Base-by-base conservation (phyloP, 176 grass and related monocot genomes). In the Themeda triandra region DNA sequence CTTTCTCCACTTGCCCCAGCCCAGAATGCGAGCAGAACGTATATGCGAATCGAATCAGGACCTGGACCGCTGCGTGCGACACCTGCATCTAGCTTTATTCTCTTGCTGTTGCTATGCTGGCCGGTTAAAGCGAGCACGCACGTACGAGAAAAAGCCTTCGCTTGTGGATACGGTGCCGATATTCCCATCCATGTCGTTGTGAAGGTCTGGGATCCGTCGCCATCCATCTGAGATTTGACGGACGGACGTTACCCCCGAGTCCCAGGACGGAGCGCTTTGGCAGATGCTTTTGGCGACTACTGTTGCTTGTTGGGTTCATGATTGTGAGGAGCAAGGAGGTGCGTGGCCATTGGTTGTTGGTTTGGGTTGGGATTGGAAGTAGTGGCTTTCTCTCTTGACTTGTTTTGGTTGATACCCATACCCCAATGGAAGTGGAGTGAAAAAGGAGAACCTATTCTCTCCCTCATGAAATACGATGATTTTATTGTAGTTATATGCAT, bases 161-260 rank as follows among this genome's bases (percentile, higher is more conserved):
- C 44, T 15, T 46, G 44, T 15, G 44, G 44, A 46, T 45, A 45
- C 44, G 36, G 81, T 73, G 73, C 48, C 27, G n/a, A 49, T 18
- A 14, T 8, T 42, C 27, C 71, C 60, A 27, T 76, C 44, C 73
- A 17, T 42, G 45, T 31, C 59, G 18, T 37, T 28, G 10, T 48
- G 56, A 40, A 23, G 17, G 40, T 33, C 66, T 66, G 24, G 48
- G 53, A 59, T 59, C 74, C 64, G 73, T 85, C 75, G 75, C 83
- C 83, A 54, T 70, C 66, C 41, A 54, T 70, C 39, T 15, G 37
- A 48, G 51, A 79, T 71, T 46, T 71, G 66, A 79, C 29, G 65
- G 25, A 0, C 13, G 66, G 4, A 8, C 17, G 32, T 9, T 27
- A 10, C 48, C 48, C 17, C 71, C 8, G 71, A 49, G 42, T 71